A percentile compares a stretch with the other conserved stretches of the same genome.
phyloP scores from a whole-genome alignment of 495 filamentous ascomycete genomes.

The Lasiosphaeriaceae sp. region DNA sequence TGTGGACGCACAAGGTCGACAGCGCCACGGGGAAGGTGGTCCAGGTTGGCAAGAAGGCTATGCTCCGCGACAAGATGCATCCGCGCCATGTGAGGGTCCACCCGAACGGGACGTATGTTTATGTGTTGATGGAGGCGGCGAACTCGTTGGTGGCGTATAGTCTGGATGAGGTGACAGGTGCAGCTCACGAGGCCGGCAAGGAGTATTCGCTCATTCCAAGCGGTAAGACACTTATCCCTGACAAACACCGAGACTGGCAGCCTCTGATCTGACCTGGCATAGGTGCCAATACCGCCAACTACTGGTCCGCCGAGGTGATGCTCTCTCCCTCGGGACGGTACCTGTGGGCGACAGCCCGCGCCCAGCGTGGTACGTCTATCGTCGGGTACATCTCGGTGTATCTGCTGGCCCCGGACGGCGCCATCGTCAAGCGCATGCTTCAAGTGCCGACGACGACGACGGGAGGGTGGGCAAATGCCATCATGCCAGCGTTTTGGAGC shows the following conservation, averaged over 20 bases:
- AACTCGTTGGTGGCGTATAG: slow-evolving; percentile 1
- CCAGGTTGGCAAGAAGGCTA: slow-evolving; percentile 2
- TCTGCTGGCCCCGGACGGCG: slow-evolving; percentile 19
- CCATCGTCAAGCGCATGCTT: slow-evolving; percentile 29
- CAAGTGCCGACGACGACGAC: slow-evolving; percentile 26
- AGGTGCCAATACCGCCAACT: slow-evolving; percentile 16
- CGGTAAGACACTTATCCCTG: background rate
- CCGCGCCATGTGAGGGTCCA: slow-evolving; percentile 29
- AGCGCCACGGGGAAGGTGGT: slow-evolving; percentile 12
- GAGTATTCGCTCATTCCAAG: slow-evolving; percentile 20
- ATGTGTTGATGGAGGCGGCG: slow-evolving; percentile 27
- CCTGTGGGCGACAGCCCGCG: slow-evolving; percentile 34
- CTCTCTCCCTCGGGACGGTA: slow-evolving; percentile 28
- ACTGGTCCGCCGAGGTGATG: slow-evolving; percentile 37
- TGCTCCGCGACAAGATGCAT: slow-evolving; percentile 16
- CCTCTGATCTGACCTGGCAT: too few species aligned
- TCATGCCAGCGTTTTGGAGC: slow-evolving; percentile 29
- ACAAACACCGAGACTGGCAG: too few species aligned
- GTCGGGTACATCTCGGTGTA: slow-evolving; percentile 34
- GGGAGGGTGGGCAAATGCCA: slow-evolving; percentile 32
- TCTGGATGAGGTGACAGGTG: slow-evolving; percentile 7
- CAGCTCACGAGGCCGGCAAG: background rate
- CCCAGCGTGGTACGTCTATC: slow-evolving; percentile 7
- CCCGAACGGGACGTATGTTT: slow-evolving; percentile 26
- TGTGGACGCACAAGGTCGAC: slow-evolving; percentile 35